Percentiles rank a stretch among this genome's conserved stretches.
Conservation (phyloP, 352 stramenopile genomes). For the Pythium biforme region DNA sequence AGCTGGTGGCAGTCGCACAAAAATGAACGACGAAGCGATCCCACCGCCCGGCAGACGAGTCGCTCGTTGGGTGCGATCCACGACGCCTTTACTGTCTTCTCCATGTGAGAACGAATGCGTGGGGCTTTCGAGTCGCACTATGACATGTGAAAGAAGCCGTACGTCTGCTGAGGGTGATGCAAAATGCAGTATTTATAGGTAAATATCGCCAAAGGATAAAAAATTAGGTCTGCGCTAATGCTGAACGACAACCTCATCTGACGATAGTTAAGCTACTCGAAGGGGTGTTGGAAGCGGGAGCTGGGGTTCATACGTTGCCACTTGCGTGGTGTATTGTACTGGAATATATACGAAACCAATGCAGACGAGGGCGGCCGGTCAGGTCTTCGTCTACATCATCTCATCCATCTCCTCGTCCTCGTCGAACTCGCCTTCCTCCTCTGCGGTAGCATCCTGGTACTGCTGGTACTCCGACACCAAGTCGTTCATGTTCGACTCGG, state of each 20-base stretch:
- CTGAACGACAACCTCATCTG: conserved; percentile 55
- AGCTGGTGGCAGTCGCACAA: not conserved
- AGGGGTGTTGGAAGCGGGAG: conserved; percentile 22
- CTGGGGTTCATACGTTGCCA: conserved; percentile 36
- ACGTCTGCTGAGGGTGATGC: not conserved
- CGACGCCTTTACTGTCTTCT: too few relatives aligned
- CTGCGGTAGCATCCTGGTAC: conserved; percentile 99
- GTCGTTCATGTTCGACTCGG: conserved; percentile 99
- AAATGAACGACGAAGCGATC: too few relatives aligned
- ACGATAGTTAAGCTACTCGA: conserved; percentile 63
- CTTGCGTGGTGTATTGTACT: conserved; percentile 53
- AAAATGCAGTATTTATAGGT: conserved; percentile 38
- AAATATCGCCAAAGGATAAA: conserved; percentile 60
- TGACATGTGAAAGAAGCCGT: too few relatives aligned
- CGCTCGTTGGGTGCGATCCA: too few relatives aligned
- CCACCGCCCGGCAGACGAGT: too few relatives aligned
- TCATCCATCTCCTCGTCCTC: conserved; percentile 94
- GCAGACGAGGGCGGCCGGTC: conserved; percentile 40
- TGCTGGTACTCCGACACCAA: conserved; percentile 99
- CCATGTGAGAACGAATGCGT: too few relatives aligned
- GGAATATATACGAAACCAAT: conserved; percentile 60
- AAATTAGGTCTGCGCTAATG: conserved; percentile 58
- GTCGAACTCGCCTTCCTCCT: conserved; percentile 98
- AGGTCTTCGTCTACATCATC: conserved; percentile 84
- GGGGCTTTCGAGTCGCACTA: too few relatives aligned